A percentile compares a stretch with the other conserved stretches of the same genome.
Evolutionary conservation across 2,329 filamentous ascomycete genomes (phyloP).

Genomic region (Clarireedia homoeocarpa): DNA sequence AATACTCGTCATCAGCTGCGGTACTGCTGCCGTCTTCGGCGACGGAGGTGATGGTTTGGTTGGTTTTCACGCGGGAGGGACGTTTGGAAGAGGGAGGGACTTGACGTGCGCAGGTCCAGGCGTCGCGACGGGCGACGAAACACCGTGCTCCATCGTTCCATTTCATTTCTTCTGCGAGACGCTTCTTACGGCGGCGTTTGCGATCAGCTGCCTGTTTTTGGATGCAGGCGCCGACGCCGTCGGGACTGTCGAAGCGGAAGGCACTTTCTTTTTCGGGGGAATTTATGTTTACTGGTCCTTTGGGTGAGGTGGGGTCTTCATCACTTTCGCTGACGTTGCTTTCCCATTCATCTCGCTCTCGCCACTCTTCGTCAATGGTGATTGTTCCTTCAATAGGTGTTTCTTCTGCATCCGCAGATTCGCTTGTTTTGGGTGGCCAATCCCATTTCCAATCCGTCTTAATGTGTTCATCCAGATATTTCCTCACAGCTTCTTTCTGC

Average conservation of each 20-base stretch:
- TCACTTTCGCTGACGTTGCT: slow-evolving; percentile 26
- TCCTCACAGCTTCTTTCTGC: slow-evolving; percentile 55
- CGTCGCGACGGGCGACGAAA: slow-evolving; percentile 69
- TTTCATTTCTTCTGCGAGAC: slow-evolving; percentile 53
- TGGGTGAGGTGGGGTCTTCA: slow-evolving; percentile 14
- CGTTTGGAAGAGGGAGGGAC: slow-evolving; percentile 37
- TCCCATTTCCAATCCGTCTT: slow-evolving; percentile 53
- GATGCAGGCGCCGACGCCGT: slow-evolving; percentile 30
- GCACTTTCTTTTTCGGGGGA: slow-evolving; percentile 22
- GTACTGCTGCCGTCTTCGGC: slow-evolving; percentile 20
- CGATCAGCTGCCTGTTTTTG: slow-evolving; percentile 17
- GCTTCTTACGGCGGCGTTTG: slow-evolving; percentile 39
- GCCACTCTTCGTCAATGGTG: slow-evolving; percentile 18
- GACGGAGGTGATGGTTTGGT: slow-evolving; percentile 27
- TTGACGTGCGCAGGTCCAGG: slow-evolving; percentile 73
- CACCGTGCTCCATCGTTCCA: slow-evolving; percentile 81
- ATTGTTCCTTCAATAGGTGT: slow-evolving; percentile 1
- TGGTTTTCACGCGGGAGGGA: slow-evolving; percentile 19
- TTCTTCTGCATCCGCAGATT: slow-evolving; percentile 1
- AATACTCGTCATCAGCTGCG: slow-evolving; percentile 17
- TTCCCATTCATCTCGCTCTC: slow-evolving; percentile 29
- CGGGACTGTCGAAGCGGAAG: slow-evolving; percentile 34
- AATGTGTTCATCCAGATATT: slow-evolving; percentile 45
- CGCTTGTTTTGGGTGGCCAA: slow-evolving; percentile 38
- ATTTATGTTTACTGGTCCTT: slow-evolving; percentile 11